These are phyloP conservation scores for Ramalina intermedia DNA, from an alignment of 495 filamentous ascomycete genomes.

Conservation along the genomic window DNA sequence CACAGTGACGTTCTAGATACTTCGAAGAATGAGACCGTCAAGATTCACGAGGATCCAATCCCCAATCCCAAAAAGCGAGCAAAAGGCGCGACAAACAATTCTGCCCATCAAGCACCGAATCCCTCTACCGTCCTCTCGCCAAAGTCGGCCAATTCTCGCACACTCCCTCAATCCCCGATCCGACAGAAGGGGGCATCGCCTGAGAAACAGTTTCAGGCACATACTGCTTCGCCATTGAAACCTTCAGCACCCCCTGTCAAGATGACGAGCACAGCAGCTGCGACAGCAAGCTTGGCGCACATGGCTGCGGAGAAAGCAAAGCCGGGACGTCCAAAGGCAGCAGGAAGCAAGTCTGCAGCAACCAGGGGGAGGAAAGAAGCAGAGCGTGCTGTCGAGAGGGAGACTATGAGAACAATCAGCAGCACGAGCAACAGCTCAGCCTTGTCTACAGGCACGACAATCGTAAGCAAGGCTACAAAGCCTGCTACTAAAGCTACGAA, in stretches of 20 bases:
- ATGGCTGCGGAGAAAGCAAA: slow-evolving; percentile 15
- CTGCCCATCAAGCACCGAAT: slow-evolving; percentile 13
- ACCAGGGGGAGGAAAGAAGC: slow-evolving; percentile 24
- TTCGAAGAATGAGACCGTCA: slow-evolving; percentile 69
- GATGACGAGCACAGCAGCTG: slow-evolving; percentile 14
- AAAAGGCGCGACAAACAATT: slow-evolving; percentile 21
- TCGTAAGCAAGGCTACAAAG: slow-evolving; percentile 43
- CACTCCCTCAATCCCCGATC: slow-evolving; percentile 45
- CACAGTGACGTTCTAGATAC: slow-evolving; percentile 47
- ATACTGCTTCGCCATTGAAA: slow-evolving; percentile 40
- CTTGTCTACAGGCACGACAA: slow-evolving; percentile 39
- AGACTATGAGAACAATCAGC: slow-evolving; percentile 25
- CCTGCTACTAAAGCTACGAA: slow-evolving; percentile 32
- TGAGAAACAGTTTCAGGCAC: slow-evolving; percentile 33
- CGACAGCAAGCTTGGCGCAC: slow-evolving; percentile 13
- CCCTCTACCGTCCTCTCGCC: slow-evolving; percentile 58
- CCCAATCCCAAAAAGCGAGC: slow-evolving; percentile 48
- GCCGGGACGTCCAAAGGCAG: slow-evolving; percentile 13
- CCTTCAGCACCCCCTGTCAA: slow-evolving; percentile 27
- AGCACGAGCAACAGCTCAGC: slow-evolving; percentile 31
- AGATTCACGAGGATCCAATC: slow-evolving; percentile 25
- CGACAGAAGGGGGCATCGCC: slow-evolving; percentile 29
- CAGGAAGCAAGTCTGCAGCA: slow-evolving; percentile 15
- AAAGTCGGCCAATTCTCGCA: slow-evolving; percentile 64
- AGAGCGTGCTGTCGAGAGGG: slow-evolving; percentile 15